Conservation (phyloP, 1,284 basidiomycete genomes). For the Papiliotrema terrestris region DNA sequence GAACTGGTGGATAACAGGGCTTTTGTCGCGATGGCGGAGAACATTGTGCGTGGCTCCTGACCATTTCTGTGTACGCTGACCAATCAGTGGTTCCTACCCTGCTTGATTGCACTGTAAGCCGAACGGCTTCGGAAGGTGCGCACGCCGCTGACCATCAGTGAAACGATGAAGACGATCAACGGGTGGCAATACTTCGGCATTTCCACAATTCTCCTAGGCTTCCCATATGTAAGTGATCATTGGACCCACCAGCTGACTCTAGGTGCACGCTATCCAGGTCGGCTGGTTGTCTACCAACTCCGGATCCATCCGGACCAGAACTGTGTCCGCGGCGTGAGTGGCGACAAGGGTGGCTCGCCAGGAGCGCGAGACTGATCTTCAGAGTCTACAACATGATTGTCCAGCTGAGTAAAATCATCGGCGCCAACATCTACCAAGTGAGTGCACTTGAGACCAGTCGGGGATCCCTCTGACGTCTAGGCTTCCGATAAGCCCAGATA, state of each 20-base stretch:
- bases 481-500: slow-evolving; percentile 3
- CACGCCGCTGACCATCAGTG: slow-evolving; percentile 6
- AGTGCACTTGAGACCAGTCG: too few species aligned
- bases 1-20: too few species aligned
- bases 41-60: too few species aligned
- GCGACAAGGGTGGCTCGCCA: too few species aligned
- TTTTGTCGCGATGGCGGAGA: too few species aligned
- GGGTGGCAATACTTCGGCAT: slow-evolving; percentile 17
- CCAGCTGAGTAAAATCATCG: slow-evolving; percentile 19
- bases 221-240: slow-evolving; percentile 13
- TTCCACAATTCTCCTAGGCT: slow-evolving; percentile 16
- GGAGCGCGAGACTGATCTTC: too few species aligned
- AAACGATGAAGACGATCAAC: not conserved
- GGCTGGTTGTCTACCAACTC: slow-evolving; percentile 7
- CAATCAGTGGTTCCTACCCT: too few species aligned
- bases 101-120: too few species aligned
- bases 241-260: too few species aligned
- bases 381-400: slow-evolving; percentile 31
- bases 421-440: slow-evolving; percentile 28
- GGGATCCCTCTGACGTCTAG: too few species aligned
- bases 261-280: slow-evolving; percentile 16
- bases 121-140: slow-evolving; percentile 14
- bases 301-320: slow-evolving; percentile 22
- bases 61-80: not conserved
- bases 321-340: slow-evolving; percentile 13